Conservation (phyloP, 139 green algal species). For the Chlamydomonas schloesseri region DNA sequence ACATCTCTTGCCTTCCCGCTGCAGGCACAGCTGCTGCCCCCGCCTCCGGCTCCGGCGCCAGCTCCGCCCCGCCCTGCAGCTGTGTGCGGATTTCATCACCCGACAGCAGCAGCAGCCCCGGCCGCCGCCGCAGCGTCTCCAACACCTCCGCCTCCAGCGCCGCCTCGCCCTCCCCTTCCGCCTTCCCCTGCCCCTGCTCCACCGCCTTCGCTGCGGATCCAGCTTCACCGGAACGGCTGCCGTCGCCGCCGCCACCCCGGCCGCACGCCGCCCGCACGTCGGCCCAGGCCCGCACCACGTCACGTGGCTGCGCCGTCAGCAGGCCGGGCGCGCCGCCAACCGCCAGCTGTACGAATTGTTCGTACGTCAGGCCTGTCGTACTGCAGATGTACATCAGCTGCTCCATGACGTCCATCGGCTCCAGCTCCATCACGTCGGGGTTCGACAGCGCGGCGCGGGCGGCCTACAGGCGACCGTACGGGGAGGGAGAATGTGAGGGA, state of each 20-base stretch:
- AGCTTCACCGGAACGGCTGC: background rate
- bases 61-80: background rate
- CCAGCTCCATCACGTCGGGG: slow-evolving; percentile 17
- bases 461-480: background rate
- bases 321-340: background rate
- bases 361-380: slow-evolving; percentile 3
- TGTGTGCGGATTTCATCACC: background rate
- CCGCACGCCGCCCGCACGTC: background rate
- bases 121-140: background rate
- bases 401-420: slow-evolving; percentile 10
- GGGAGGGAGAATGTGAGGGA: too few relatives aligned
- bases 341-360: background rate
- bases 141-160: background rate
- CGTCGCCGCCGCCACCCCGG: background rate
- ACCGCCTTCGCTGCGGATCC: background rate
- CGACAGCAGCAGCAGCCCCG: slow-evolving; percentile 15
- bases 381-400: slow-evolving; percentile 11
- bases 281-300: slow-evolving; percentile 8
- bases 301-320: background rate
- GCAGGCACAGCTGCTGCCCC: too few relatives aligned
- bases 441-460: slow-evolving; percentile 1
- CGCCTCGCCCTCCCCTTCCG: background rate
- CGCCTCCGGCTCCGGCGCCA: too few relatives aligned
- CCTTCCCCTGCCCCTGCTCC: background rate
- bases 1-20: too few relatives aligned